Conservation (phyloP, 1,139 yeast species). For the Pneumocystis canis region DNA sequence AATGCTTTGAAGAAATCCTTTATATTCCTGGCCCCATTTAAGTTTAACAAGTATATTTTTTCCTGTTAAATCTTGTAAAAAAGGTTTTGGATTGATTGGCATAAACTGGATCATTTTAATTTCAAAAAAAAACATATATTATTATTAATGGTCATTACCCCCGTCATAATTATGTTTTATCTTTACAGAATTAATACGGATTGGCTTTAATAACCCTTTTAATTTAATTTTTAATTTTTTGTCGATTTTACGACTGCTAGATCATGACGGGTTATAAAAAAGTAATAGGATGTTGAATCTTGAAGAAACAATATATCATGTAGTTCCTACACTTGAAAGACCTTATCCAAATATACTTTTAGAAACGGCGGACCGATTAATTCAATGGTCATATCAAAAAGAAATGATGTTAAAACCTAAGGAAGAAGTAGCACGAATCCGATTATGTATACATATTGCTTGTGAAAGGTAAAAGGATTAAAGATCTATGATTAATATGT, state of each 20-base stretch:
- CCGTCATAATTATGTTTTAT: not conserved
- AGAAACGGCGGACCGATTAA: conserved; percentile 1
- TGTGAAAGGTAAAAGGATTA: not conserved
- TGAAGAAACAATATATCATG: conserved; percentile 3
- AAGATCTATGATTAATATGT: not conserved
- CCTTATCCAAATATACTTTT: conserved; percentile 6
- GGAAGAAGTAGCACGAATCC: conserved; percentile 9
- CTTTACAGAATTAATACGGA: not conserved
- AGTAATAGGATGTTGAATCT: not conserved
- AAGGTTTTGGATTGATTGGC: conserved; percentile 85
- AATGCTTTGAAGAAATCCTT: conserved; percentile 62
- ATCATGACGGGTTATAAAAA: not conserved
- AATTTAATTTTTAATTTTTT: not conserved
- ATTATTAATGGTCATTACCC: not conserved
- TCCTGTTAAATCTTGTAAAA: conserved; percentile 57
- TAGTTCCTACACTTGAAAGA: conserved; percentile 7
- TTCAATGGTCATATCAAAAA: conserved; percentile 5
- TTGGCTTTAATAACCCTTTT: not conserved
- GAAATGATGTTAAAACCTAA: conserved; percentile 5
- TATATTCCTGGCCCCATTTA: conserved; percentile 70
- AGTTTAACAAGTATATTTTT: conserved; percentile 66
- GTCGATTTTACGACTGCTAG: not conserved
- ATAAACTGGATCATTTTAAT: conserved; percentile 32
- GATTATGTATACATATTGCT: not conserved
- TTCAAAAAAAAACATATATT: not conserved